phyloP scores from a whole-genome alignment of 2,329 filamentous ascomycete genomes.

The Fusarium anthophilum region DNA sequence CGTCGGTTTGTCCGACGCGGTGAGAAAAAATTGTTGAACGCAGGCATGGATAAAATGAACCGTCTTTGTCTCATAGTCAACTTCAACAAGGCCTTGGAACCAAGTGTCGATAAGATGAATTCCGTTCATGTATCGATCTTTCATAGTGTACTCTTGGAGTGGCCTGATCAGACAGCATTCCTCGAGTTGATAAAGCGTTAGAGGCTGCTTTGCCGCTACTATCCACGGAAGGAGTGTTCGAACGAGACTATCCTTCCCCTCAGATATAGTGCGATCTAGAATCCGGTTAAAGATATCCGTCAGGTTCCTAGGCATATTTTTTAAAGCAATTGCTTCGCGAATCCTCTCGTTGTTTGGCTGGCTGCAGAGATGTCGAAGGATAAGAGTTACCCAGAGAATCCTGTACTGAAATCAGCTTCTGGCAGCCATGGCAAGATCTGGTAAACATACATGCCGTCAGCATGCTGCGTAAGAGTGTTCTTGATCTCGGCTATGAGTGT shows the following conservation, averaged over 20 bases:
- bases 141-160: not conserved
- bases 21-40: not conserved
- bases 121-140: not conserved
- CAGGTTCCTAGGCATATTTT: not conserved
- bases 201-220: not conserved
- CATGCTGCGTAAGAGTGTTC: fast-evolving
- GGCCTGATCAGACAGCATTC: not conserved
- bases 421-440: fast-evolving
- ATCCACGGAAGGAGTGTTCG: not conserved
- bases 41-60: not conserved
- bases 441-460: not conserved
- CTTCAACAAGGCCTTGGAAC: not conserved
- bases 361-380: not conserved
- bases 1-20: fast-evolving
- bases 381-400: not conserved
- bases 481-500: fast-evolving
- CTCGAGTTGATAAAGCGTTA: not conserved
- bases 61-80: not conserved
- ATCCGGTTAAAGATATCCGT: fast-evolving
- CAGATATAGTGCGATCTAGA: fast-evolving
- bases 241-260: fast-evolving
- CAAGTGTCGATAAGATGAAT: not conserved
- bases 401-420: fast-evolving
- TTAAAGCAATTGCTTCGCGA: fast-evolving
- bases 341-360: not conserved